phyloP scores from a whole-genome alignment of 225 moss, liverwort and hornwort genomes.

The Anthoceros angustus region DNA sequence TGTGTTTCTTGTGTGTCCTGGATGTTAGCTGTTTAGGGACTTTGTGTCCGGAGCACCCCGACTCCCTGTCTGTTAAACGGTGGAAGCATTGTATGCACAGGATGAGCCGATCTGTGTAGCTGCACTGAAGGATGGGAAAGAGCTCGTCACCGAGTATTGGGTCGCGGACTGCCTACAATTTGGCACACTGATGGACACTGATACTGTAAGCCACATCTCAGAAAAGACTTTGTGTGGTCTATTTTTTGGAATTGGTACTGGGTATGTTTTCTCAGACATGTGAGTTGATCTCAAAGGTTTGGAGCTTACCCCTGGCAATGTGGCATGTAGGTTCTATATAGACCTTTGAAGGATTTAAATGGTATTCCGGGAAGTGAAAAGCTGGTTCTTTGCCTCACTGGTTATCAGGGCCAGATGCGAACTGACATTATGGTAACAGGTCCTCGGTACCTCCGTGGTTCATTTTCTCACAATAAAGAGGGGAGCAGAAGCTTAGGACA shows the following conservation, averaged over 20 bases:
- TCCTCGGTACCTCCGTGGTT: not conserved
- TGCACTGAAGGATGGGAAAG: slow-evolving; percentile 27
- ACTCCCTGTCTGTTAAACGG: not conserved
- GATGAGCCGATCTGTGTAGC: slow-evolving; percentile 24
- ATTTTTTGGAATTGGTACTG: not conserved
- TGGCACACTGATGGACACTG: slow-evolving; percentile 13
- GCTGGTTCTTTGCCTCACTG: slow-evolving; percentile 28
- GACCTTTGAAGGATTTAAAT: slow-evolving; percentile 20
- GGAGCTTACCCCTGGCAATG: not conserved
- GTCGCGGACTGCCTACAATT: slow-evolving; percentile 22
- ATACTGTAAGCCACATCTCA: slow-evolving; percentile 9
- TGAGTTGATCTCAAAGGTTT: not conserved
- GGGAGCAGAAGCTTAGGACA: not conserved
- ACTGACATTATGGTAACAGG: slow-evolving; percentile 23
- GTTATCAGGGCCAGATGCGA: slow-evolving; percentile 29
- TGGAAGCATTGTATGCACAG: slow-evolving; percentile 7
- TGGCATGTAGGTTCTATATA: slow-evolving; percentile 25
- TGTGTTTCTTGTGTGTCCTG: not conserved
- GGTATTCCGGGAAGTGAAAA: slow-evolving; percentile 26
- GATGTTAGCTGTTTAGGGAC: not conserved
- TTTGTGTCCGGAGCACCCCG: not conserved
- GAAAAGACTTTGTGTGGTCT: not conserved
- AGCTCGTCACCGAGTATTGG: slow-evolving; percentile 26
- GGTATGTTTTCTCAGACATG: not conserved
- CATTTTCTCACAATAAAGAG: not conserved